These are phyloP conservation scores for Sugiyamaella xylanicola DNA, from an alignment of 1,139 yeast species.

Conservation along the genomic window DNA sequence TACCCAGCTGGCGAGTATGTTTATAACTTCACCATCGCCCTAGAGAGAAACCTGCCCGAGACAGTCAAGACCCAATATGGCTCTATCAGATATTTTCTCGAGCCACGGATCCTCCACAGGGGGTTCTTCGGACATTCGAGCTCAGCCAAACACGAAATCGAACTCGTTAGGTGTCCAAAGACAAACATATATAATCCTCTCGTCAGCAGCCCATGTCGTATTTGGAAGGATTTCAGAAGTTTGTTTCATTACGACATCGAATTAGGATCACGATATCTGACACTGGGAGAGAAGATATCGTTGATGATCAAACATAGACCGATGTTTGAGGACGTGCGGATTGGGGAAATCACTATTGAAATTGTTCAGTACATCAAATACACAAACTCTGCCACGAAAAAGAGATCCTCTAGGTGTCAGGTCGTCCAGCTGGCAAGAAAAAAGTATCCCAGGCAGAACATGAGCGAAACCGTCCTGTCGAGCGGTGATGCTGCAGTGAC, in stretches of 20 bases:
- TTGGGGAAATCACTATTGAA: constrained; percentile 6
- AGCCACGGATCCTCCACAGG: constrained; percentile 39
- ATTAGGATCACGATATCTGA: constrained; percentile 4
- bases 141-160: constrained; percentile 39
- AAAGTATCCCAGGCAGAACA: background rate
- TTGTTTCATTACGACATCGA: constrained; percentile 10
- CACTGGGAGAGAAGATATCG: constrained; percentile 7
- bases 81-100: constrained; percentile 37
- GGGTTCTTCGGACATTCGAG: constrained; percentile 41
- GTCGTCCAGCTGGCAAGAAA: constrained; percentile 4
- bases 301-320: constrained; percentile 1
- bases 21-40: constrained; percentile 68
- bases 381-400: constrained; percentile 7
- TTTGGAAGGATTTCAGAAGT: constrained; percentile 2
- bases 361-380: constrained; percentile 4
- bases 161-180: constrained; percentile 76
- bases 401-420: constrained; percentile 4
- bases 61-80: constrained; percentile 57
- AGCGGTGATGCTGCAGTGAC: background rate
- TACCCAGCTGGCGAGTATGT: constrained; percentile 77
- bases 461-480: background rate
- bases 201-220: constrained; percentile 44
- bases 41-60: constrained; percentile 75
- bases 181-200: constrained; percentile 75
- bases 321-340: background rate